phyloP scores from a whole-genome alignment of 495 filamentous ascomycete genomes.

The Schizothecium vesticola region DNA sequence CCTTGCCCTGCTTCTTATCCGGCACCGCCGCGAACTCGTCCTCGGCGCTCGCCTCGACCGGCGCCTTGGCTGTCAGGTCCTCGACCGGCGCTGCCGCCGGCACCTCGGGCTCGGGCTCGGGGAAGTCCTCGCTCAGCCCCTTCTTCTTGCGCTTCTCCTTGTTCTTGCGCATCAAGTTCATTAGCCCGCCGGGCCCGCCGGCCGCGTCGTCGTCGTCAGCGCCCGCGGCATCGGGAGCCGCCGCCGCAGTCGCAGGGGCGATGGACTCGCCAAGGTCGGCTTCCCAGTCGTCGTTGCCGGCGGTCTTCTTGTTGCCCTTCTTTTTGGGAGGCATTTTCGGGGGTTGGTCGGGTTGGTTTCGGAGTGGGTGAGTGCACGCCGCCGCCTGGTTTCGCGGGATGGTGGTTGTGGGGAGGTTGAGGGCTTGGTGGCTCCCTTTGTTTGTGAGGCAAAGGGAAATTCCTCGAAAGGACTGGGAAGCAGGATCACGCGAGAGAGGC shows the following conservation, averaged over 20 bases:
- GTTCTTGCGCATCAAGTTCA: slow-evolving; percentile 84
- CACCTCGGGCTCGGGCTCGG: slow-evolving; percentile 64
- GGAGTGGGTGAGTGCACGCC: not conserved
- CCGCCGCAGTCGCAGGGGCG: slow-evolving; percentile 44
- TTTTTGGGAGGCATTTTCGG: slow-evolving; percentile 81
- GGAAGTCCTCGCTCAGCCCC: slow-evolving; percentile 69
- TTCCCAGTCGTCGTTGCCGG: slow-evolving; percentile 84
- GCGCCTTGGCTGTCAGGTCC: slow-evolving; percentile 61
- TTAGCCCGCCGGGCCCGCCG: slow-evolving; percentile 59
- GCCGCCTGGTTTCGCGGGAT: not conserved
- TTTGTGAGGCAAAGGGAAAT: not conserved
- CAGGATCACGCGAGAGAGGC: not conserved
- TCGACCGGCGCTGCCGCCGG: slow-evolving; percentile 38
- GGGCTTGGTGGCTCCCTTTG: not conserved
- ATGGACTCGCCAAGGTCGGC: slow-evolving; percentile 81
- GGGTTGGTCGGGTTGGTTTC: not conserved
- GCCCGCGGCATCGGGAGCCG: slow-evolving; percentile 33
- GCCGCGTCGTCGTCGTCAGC: slow-evolving; percentile 49
- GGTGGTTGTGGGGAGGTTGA: not conserved
- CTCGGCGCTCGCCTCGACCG: slow-evolving; percentile 80
- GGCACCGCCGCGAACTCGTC: slow-evolving; percentile 74
- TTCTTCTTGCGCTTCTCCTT: slow-evolving; percentile 91
- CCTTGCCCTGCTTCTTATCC: slow-evolving; percentile 91
- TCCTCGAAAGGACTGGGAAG: not conserved
- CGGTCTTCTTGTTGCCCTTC: slow-evolving; percentile 75